phyloP scores from a whole-genome alignment of 2,329 filamentous ascomycete genomes.

The Ophiocordyceps australis region DNA sequence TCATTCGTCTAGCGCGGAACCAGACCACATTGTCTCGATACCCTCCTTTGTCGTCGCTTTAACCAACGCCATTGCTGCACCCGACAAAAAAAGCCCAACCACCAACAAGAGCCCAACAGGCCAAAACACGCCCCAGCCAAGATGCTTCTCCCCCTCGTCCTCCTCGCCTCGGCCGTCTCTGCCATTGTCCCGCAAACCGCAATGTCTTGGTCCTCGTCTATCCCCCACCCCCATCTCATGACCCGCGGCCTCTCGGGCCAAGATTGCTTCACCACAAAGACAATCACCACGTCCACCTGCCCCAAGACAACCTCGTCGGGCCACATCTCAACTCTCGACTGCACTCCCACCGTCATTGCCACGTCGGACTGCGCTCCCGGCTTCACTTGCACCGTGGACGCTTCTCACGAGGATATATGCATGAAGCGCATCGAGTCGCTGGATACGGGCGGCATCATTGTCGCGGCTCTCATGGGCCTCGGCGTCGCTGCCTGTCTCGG shows the following conservation, averaged over 20 bases:
- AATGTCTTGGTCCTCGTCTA: slow-evolving; percentile 3
- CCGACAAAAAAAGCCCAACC: no score
- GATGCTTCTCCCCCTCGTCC: no score
- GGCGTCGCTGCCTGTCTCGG: slow-evolving; percentile 17
- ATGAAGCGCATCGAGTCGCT: slow-evolving; percentile 17
- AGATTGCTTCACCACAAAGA: slow-evolving; percentile 18
- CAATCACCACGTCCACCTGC: slow-evolving; percentile 18
- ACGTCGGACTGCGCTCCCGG: slow-evolving; percentile 21
- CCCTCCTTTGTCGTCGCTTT: no score
- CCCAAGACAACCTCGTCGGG: slow-evolving; percentile 17
- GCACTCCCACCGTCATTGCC: slow-evolving; percentile 16
- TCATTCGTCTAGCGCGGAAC: no score
- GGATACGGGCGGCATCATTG: slow-evolving; percentile 23
- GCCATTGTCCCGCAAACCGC: background rate
- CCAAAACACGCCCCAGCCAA: no score
- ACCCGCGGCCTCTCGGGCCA: slow-evolving; percentile 5
- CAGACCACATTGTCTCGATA: no score
- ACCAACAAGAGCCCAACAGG: no score
- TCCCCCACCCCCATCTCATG: slow-evolving; percentile 4
- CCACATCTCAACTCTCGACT: slow-evolving; percentile 16
- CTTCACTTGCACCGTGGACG: slow-evolving; percentile 24
- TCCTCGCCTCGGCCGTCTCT: background rate
- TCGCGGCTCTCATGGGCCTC: slow-evolving; percentile 20
- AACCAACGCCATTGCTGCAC: no score
- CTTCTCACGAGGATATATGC: slow-evolving; percentile 19